Evolutionary conservation across 305 asterid genomes (phyloP).

Genomic region (Rubia occidens): DNA sequence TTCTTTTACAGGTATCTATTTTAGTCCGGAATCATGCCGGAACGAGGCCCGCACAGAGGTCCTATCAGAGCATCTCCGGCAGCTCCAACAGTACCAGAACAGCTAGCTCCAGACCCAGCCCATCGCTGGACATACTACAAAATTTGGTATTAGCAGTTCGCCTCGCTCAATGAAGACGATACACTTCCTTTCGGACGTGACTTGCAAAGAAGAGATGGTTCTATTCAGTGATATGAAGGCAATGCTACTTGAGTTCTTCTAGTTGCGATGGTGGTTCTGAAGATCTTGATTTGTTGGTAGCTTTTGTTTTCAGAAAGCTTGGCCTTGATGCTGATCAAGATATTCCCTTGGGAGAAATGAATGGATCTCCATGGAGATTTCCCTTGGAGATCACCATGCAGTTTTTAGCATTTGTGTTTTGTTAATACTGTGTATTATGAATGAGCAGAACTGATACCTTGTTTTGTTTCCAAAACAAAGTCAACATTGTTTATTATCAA

Average conservation of each 20-base stretch:
- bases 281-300: conserved; percentile 47
- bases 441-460: background rate
- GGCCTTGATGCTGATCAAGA: conserved; percentile 14
- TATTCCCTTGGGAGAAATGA: background rate
- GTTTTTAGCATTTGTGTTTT: background rate
- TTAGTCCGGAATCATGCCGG: too few relatives aligned
- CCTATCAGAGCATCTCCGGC: too few relatives aligned
- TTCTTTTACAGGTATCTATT: too few relatives aligned
- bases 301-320: conserved; percentile 30
- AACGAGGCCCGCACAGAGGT: too few relatives aligned
- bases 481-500: background rate
- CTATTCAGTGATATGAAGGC: conserved; percentile 25
- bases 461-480: background rate
- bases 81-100: too few relatives aligned
- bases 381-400: too few relatives aligned
- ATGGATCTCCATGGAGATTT: background rate
- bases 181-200: conserved; percentile 19
- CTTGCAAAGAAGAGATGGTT: conserved; percentile 14
- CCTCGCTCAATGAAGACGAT: conserved; percentile 32
- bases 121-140: too few relatives aligned
- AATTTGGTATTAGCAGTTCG: too few relatives aligned
- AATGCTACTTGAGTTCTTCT: conserved; percentile 16
- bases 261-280: conserved; percentile 36
- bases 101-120: too few relatives aligned
- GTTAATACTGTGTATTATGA: background rate